Percentiles rank a stretch among this genome's conserved stretches.
Evolutionary conservation across 805 yeast species (phyloP).

Genomic region (Zygotorulaspora chibaensis): DNA sequence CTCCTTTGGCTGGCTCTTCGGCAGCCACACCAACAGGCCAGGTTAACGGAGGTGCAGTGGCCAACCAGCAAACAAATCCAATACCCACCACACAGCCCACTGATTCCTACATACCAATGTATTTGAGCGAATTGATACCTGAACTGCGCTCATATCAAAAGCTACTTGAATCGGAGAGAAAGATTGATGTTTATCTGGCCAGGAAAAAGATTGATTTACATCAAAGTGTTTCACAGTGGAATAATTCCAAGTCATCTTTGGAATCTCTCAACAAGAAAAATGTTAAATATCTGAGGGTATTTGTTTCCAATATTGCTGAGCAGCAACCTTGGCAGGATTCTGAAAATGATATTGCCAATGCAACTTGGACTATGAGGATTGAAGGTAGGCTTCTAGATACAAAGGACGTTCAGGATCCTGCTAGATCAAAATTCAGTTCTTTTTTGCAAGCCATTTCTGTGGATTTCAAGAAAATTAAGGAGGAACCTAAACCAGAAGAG

Average conservation of each 20-base stretch:
- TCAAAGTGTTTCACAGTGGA: conserved; percentile 52
- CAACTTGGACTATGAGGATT: conserved; percentile 79
- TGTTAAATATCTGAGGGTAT: conserved; percentile 69
- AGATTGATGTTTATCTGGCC: conserved; percentile 73
- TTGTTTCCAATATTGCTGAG: conserved; percentile 72
- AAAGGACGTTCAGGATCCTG: conserved; percentile 44
- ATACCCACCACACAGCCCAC: conserved; percentile 43
- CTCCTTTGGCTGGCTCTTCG: conserved; percentile 3
- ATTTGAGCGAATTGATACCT: conserved; percentile 48
- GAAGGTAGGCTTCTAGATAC: conserved; percentile 75
- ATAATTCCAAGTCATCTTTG: conserved; percentile 37
- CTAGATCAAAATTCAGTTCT: conserved; percentile 64
- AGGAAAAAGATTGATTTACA: conserved; percentile 83
- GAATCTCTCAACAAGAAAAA: conserved; percentile 11
- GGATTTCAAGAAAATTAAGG: conserved; percentile 47
- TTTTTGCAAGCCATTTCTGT: conserved; percentile 81
- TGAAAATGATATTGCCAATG: conserved; percentile 33
- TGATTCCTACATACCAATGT: conserved; percentile 47
- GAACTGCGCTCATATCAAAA: conserved; percentile 70
- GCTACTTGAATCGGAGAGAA: conserved; percentile 74
- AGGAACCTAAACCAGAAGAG: conserved; percentile 6
- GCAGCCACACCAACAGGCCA: conserved; percentile 5
- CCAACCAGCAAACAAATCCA: conserved; percentile 27
- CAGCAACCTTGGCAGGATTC: conserved; percentile 83
- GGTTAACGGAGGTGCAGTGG: conserved; percentile 4